phyloP scores from a whole-genome alignment of 805 yeast genomes.

The Candida jianshihensis region DNA sequence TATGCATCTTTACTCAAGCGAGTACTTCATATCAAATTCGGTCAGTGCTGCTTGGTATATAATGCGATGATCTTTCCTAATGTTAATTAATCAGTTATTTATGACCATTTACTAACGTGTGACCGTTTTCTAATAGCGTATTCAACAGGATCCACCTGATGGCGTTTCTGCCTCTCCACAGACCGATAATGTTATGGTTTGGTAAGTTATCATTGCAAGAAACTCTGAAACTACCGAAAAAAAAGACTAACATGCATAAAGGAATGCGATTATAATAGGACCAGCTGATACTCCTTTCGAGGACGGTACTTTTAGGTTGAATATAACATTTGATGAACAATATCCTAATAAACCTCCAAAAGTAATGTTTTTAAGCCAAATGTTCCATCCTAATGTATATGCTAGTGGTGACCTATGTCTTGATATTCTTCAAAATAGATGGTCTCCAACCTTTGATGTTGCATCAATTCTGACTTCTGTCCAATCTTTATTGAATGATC shows the following conservation, averaged over 20 bases:
- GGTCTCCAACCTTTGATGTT: conserved; percentile 98
- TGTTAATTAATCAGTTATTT: too few species aligned
- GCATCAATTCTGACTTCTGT: conserved; percentile 90
- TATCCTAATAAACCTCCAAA: conserved; percentile 96
- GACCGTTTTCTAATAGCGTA: conserved; percentile 54
- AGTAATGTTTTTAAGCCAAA: conserved; percentile 84
- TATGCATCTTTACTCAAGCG: too few species aligned
- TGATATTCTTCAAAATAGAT: conserved; percentile 91
- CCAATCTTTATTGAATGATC: conserved; percentile 89
- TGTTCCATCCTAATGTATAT: conserved; percentile 98
- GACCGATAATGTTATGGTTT: conserved; percentile 94
- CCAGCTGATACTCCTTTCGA: conserved; percentile 97
- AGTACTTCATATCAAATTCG: too few species aligned
- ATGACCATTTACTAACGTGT: conserved; percentile 2
- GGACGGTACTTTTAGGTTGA: conserved; percentile 89
- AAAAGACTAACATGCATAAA: conserved; percentile 11
- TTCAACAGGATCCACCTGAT: conserved; percentile 97
- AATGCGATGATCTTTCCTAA: too few species aligned
- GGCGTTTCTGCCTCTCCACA: conserved; percentile 97
- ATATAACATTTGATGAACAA: conserved; percentile 88
- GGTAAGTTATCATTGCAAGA: conserved; percentile 30
- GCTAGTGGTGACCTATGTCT: conserved; percentile 93
- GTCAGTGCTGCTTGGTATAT: too few species aligned
- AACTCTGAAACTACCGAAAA: neutral
- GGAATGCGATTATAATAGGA: conserved; percentile 95